Percentiles rank a stretch among this genome's conserved stretches.
Conservation (phyloP, 2,329 filamentous ascomycete genomes). For the Colletotrichum paranaense region DNA sequence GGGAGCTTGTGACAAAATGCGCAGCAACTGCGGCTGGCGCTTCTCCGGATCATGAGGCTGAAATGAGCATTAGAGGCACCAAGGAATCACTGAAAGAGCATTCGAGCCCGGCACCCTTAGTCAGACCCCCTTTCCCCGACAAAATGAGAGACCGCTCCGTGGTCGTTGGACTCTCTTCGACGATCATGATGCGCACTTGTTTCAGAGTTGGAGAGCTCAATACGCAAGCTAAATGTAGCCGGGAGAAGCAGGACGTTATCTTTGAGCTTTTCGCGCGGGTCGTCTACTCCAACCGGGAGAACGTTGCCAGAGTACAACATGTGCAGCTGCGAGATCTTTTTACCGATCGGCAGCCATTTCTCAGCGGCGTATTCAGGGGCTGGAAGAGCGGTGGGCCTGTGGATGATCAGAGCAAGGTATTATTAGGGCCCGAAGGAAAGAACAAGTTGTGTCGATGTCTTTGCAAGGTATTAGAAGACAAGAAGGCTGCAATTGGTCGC, state of each 20-base stretch:
- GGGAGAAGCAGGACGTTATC: slow-evolving; percentile 50
- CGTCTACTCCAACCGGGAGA: slow-evolving; percentile 65
- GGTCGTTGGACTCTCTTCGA: slow-evolving; percentile 62
- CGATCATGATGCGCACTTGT: slow-evolving; percentile 64
- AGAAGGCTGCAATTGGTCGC: slow-evolving; percentile 3
- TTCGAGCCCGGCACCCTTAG: slow-evolving; percentile 53
- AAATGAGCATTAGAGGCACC: slow-evolving; percentile 20
- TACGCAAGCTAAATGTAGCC: slow-evolving; percentile 50
- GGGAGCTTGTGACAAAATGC: slow-evolving; percentile 45
- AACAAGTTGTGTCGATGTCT: slow-evolving; percentile 33
- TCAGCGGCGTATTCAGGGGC: slow-evolving; percentile 9
- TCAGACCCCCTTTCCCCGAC: slow-evolving; percentile 61
- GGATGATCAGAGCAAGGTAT: slow-evolving; percentile 7
- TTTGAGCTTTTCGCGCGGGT: slow-evolving; percentile 75
- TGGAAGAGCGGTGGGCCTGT: slow-evolving; percentile 14
- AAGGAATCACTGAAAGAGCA: slow-evolving; percentile 2
- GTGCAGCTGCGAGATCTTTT: slow-evolving; percentile 75
- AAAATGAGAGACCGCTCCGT: slow-evolving; percentile 62
- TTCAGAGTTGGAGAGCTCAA: slow-evolving; percentile 73
- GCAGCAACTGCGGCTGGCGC: neutral
- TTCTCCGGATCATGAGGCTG: neutral
- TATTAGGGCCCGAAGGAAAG: slow-evolving; percentile 1
- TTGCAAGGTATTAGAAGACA: slow-evolving; percentile 11
- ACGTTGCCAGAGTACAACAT: slow-evolving; percentile 61
- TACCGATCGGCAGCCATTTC: slow-evolving; percentile 65